Conservation (phyloP, 495 filamentous ascomycete genomes). For the Penicillium waksmanii region DNA sequence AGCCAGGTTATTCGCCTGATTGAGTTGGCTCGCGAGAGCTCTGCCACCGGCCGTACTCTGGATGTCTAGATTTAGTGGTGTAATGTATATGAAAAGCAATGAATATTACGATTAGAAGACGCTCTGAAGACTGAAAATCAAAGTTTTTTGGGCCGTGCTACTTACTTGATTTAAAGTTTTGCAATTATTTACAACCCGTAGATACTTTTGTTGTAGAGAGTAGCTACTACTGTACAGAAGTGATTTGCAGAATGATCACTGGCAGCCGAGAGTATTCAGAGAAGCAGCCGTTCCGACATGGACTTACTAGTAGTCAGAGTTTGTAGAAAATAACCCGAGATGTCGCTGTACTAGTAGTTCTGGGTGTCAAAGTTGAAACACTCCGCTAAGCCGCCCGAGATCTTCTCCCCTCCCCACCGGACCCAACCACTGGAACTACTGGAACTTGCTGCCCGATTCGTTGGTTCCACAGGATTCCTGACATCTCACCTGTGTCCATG, state of each 20-base stretch:
- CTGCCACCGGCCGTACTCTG: conserved; percentile 63
- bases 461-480: conserved; percentile 2
- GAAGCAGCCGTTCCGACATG: too few species aligned
- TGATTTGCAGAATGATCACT: too few species aligned
- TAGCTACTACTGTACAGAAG: too few species aligned
- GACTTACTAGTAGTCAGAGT: too few species aligned
- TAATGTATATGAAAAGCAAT: conserved; percentile 19
- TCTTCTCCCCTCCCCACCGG: background rate
- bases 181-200: too few species aligned
- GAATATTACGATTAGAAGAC: conserved; percentile 24
- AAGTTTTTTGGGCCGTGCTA: background rate
- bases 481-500: background rate
- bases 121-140: conserved; percentile 5
- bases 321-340: background rate
- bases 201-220: too few species aligned
- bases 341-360: background rate
- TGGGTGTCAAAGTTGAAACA: background rate
- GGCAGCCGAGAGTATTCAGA: too few species aligned
- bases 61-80: conserved; percentile 37
- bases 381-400: background rate
- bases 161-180: background rate
- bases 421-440: background rate
- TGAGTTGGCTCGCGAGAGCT: conserved; percentile 72
- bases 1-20: conserved; percentile 74
- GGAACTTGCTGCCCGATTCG: conserved; percentile 9